These are phyloP conservation scores for Theileria luwenshuni DNA, from an alignment of 169 alveolate genomes.

Conservation along the genomic window DNA sequence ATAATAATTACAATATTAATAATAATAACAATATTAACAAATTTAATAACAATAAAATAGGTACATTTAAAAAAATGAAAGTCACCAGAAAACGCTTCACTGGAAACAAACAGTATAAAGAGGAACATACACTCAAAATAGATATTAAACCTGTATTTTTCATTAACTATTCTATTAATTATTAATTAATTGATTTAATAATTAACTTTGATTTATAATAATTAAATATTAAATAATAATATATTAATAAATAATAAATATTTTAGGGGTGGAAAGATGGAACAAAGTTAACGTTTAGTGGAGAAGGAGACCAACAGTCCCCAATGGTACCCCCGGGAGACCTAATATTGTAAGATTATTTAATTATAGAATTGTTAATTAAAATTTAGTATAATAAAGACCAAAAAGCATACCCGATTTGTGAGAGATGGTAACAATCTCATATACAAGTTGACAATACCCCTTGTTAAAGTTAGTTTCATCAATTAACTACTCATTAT, in stretches of 20 bases:
- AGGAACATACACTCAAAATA: slow-evolving; percentile 81
- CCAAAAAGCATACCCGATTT: slow-evolving; percentile 80
- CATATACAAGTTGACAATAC: slow-evolving; percentile 83
- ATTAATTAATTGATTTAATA: too few relatives aligned
- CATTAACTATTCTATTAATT: neutral
- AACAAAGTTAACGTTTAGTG: slow-evolving; percentile 81
- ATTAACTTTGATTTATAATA: too few relatives aligned
- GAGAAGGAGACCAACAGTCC: slow-evolving; percentile 85
- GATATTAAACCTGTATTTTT: slow-evolving; percentile 80
- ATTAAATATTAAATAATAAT: too few relatives aligned
- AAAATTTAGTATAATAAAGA: slow-evolving; percentile 59
- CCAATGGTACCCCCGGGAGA: slow-evolving; percentile 84
- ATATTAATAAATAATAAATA: too few relatives aligned
- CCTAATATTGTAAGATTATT: slow-evolving; percentile 64
- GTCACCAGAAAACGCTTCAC: slow-evolving; percentile 82
- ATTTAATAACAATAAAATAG: neutral
- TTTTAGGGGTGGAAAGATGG: slow-evolving; percentile 86
- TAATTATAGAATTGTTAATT: neutral
- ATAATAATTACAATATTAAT: too few relatives aligned
- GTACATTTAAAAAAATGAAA: slow-evolving; percentile 79
- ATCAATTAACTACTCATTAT: neutral
- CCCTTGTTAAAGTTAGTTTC: slow-evolving; percentile 68
- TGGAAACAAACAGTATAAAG: slow-evolving; percentile 76
- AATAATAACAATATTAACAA: too few relatives aligned
- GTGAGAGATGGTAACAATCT: slow-evolving; percentile 79